Evolutionary conservation across 208 protist genomes (phyloP).

Genomic region (Leptomonas pyrrhocoris): DNA sequence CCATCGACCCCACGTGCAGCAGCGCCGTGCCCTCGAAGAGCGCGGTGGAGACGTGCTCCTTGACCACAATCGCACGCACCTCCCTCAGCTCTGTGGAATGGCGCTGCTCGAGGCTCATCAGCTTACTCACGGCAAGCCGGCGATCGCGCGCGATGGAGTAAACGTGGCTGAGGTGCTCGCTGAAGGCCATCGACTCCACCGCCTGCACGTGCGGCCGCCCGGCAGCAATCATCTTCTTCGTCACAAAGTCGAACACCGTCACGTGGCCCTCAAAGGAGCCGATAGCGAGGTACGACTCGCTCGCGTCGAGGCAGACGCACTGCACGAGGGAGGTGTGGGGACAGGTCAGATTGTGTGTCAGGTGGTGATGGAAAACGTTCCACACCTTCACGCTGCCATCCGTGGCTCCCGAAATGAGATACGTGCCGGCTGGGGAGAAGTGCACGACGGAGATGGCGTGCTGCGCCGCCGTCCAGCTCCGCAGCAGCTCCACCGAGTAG

Average conservation of each 20-base stretch:
- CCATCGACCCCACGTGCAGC: constrained; percentile 74
- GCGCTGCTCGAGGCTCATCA: constrained; percentile 17
- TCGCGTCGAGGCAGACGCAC: constrained; percentile 63
- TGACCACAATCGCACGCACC: constrained; percentile 72
- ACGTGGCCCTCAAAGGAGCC: constrained; percentile 88
- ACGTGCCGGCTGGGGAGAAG: constrained; percentile 70
- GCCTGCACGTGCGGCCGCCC: constrained; percentile 80
- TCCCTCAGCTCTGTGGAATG: constrained; percentile 43
- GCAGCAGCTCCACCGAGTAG: constrained; percentile 48
- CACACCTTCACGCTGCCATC: constrained; percentile 89
- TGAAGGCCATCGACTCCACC: constrained; percentile 72
- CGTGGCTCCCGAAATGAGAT: constrained; percentile 80
- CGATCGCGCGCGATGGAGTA: constrained; percentile 83
- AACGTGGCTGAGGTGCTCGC: constrained; percentile 50
- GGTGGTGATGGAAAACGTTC: constrained; percentile 90
- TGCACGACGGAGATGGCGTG: constrained; percentile 85
- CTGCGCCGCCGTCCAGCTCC: constrained; percentile 85
- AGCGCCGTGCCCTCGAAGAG: constrained; percentile 57
- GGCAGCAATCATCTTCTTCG: constrained; percentile 58
- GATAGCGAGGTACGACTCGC: constrained; percentile 64
- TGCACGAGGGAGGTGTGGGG: constrained; percentile 61
- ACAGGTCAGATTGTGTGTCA: constrained; percentile 86
- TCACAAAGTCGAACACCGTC: constrained; percentile 81
- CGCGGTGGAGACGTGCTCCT: constrained; percentile 71
- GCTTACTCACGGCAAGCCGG: constrained; percentile 55